Evolutionary conservation across 129 eudicot species (phyloP), one percentile per base, ranked within the genome.

Genomic region (Ambrosia artemisiifolia): DNA sequence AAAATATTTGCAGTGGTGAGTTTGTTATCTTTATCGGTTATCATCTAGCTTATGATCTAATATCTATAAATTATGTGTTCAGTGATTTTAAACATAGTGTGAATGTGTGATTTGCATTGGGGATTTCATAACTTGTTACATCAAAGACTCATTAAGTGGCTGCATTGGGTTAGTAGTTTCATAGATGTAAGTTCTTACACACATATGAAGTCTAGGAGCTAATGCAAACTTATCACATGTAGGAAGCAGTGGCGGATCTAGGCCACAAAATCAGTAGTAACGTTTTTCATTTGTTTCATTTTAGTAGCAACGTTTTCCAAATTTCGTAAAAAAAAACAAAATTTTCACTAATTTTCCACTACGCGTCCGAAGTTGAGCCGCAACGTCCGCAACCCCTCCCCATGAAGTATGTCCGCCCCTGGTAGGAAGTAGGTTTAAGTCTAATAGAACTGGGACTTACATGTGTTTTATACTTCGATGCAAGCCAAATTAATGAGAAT

Each of bases 1-100:
- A 33, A 70, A 63, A 71, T 68, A 14, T 90, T 87, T 67, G 65
- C 88, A 1, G 20, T 46, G 82, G 96, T 90, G 63, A 80, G 89
- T 65, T 53, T 62, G 11, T 46, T 70, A 3, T 72, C 16, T 43
- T 64, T 71, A 43, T 78, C 7, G 32, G 32, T 64, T 71, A 43
- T 78, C 7, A 43, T 77, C 20, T 47, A 14, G 51, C 42, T 50
- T n/a, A 44, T 75, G 18, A n/a, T 67, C 3, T 40, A 7, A 40
- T 40, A 40, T 40, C 11, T 57, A 32, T 67, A 20, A 19, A 6
- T 28, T 57, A 43, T 28, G 51, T 40, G 46, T 24, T 20, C 35
- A 24, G 16, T 34, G 40, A 62, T n/a, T 47, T 49, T 3, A 36
- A 17, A 75, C 36, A 5, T 0, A 16, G 42, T 67, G 28, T 24